phyloP scores from a whole-genome alignment of 306 rosid species.

The Pyrus communis region DNA sequence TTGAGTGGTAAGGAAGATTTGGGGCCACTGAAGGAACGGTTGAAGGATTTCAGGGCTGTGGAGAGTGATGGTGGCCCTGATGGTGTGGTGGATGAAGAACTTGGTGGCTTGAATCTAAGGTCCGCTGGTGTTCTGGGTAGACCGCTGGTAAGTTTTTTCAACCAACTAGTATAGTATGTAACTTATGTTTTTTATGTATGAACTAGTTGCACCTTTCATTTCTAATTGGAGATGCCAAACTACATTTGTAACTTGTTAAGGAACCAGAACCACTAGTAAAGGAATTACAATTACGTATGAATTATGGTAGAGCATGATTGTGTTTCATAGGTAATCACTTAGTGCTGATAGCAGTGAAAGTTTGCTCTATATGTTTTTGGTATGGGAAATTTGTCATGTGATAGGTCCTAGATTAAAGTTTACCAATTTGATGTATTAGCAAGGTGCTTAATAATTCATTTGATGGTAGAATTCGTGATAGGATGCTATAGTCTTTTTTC shows the following conservation, averaged over 20 bases:
- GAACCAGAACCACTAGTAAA: not conserved
- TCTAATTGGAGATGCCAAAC: not conserved
- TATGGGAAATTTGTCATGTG: not conserved
- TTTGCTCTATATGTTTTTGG: not conserved
- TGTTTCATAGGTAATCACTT: too few species aligned
- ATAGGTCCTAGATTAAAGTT: not conserved
- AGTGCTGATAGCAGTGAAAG: not conserved
- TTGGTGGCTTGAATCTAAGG: conserved; percentile 53
- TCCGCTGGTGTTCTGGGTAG: conserved; percentile 60
- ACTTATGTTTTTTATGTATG: not conserved
- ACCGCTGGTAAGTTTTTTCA: conserved; percentile 58
- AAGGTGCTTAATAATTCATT: not conserved
- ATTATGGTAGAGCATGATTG: not conserved
- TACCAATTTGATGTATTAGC: not conserved
- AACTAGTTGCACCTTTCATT: not conserved
- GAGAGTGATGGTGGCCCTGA: conserved; percentile 42
- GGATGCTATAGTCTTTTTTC: not conserved
- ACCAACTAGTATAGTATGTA: not conserved
- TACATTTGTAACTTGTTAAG: not conserved
- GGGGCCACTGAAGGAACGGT: conserved; percentile 44
- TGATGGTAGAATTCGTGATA: not conserved
- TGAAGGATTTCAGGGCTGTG: conserved; percentile 50
- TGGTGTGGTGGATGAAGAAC: conserved; percentile 55
- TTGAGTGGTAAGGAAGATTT: conserved; percentile 43
- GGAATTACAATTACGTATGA: not conserved